These are phyloP conservation scores for Aspergillus wentii DNA, from an alignment of 495 filamentous ascomycete genomes.

Conservation along the genomic window DNA sequence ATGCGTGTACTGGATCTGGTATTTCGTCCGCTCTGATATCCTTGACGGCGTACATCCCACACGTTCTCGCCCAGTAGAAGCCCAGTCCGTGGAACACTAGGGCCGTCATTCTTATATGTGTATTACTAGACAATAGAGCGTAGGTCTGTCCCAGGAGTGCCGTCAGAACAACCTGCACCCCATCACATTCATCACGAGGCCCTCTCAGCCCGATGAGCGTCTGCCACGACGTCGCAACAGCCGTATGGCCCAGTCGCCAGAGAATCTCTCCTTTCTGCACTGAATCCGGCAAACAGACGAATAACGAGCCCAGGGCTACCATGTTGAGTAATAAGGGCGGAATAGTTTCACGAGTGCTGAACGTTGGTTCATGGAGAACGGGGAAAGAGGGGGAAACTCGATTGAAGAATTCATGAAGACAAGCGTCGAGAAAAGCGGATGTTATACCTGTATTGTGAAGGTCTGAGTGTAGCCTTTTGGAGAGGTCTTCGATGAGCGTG, in stretches of 20 bases:
- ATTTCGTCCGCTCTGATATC: conserved; percentile 4
- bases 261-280: conserved; percentile 12
- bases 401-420: conserved; percentile 14
- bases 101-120: conserved; percentile 10
- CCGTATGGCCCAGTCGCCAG: conserved; percentile 14
- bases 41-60: conserved; percentile 11
- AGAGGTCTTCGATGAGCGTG: conserved; percentile 11
- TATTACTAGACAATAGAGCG: conserved; percentile 11
- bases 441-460: conserved; percentile 13
- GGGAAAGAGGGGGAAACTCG: conserved; percentile 10
- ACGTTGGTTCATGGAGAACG: conserved; percentile 11
- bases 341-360: conserved; percentile 7
- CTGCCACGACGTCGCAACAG: conserved; percentile 16
- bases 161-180: conserved; percentile 14
- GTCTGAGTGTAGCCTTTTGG: conserved; percentile 10
- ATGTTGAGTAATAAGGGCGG: conserved; percentile 14
- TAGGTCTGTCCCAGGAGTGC: conserved; percentile 13
- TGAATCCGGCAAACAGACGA: conserved; percentile 8
- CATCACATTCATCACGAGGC: conserved; percentile 15
- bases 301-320: conserved; percentile 14
- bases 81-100: conserved; percentile 13
- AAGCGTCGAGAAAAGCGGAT: conserved; percentile 10
- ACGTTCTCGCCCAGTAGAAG: conserved; percentile 14
- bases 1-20: conserved; percentile 1
- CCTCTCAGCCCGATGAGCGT: conserved; percentile 8